Evolutionary conservation across 805 yeast genomes (phyloP).

Genomic region (Zygosaccharomyces pseudorouxii): DNA sequence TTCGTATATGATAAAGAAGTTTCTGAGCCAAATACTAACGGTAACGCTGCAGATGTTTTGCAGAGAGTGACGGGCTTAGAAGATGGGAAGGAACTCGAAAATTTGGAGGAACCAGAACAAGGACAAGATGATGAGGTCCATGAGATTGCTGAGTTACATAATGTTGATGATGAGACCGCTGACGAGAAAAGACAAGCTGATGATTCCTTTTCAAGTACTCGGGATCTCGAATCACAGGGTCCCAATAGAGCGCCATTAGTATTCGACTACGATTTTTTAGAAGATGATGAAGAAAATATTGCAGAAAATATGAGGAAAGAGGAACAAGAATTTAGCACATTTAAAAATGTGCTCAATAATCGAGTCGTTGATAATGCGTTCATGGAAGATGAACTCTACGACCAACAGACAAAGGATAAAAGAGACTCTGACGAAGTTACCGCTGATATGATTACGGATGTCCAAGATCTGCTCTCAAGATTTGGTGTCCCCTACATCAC

Average conservation of each 20-base stretch:
- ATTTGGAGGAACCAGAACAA: neutral
- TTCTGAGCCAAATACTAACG: constrained; percentile 23
- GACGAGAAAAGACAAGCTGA: neutral
- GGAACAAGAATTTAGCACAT: constrained; percentile 63
- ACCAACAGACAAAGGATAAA: constrained; percentile 58
- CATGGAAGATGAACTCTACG: constrained; percentile 47
- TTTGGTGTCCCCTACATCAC: constrained; percentile 94
- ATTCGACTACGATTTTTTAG: constrained; percentile 63
- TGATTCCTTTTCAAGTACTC: neutral
- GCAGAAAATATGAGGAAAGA: constrained; percentile 62
- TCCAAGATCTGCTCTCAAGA: constrained; percentile 77
- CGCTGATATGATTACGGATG: constrained; percentile 77
- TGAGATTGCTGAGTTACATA: constrained; percentile 23
- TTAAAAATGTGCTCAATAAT: constrained; percentile 39
- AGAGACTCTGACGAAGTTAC: constrained; percentile 93
- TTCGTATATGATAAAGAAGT: constrained; percentile 21
- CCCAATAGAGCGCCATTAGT: constrained; percentile 15
- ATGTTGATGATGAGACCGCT: neutral
- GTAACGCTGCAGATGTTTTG: constrained; percentile 7
- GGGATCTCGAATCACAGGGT: neutral
- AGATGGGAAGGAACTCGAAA: constrained; percentile 4
- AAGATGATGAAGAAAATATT: constrained; percentile 70
- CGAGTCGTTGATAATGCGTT: constrained; percentile 22
- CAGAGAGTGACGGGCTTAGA: constrained; percentile 20
- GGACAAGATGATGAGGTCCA: constrained; percentile 13